Base-by-base conservation (phyloP, 163 green algal species). In the Coccomyxa subellipsoidea region DNA sequence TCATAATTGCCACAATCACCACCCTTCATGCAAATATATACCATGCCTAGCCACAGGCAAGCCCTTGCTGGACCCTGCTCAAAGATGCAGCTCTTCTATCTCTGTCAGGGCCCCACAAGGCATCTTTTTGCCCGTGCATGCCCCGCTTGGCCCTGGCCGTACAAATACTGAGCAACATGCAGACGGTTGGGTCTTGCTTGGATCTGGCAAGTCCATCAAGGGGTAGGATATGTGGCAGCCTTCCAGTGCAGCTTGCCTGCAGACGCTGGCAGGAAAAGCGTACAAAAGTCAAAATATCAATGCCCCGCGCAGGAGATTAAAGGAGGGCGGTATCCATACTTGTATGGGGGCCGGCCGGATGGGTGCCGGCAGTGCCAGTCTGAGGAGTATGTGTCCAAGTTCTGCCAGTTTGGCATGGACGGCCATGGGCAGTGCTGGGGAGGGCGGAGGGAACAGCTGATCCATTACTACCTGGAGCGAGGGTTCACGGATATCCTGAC, bases 401-500 rank as follows among this genome's bases (percentile, higher is more conserved):
- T 47, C 32, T 77, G 70, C 32, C 70, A 77, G 70, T 77, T 47
- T 7, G 70, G 70, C 32, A 15, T 77, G 32, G 32, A 31, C 27
- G 70, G 70, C 2, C 25, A 32, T 7, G 70, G 70, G 4, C 32
- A 47, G 32, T 77, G 70, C 70, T 32, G n/a, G 29, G 32, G 32
- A 7, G 32, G 70, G 70, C 32, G 23, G 70, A 15, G 31, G 2
- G 31, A 77, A 8, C 23, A 77, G 31, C 70, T 77, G 10, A 39
- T 77, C 32, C 32, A 77, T 8, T 27, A 40, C 32, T 77, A 47
- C 70, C 70, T 77, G 70, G 7, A 38, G 32, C 31, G 70, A 0
- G 69, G 31, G 12, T 29, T 39, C 34, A 23, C 27, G 4, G 81
- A 81, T 34, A 38, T 81, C 31, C 73, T 84, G 81, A 39, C 25